Percentiles rank a stretch among this genome's conserved stretches.
These are phyloP conservation scores for Trametes hirsuta DNA, from an alignment of 1,284 basidiomycete species.

Conservation along the genomic window DNA sequence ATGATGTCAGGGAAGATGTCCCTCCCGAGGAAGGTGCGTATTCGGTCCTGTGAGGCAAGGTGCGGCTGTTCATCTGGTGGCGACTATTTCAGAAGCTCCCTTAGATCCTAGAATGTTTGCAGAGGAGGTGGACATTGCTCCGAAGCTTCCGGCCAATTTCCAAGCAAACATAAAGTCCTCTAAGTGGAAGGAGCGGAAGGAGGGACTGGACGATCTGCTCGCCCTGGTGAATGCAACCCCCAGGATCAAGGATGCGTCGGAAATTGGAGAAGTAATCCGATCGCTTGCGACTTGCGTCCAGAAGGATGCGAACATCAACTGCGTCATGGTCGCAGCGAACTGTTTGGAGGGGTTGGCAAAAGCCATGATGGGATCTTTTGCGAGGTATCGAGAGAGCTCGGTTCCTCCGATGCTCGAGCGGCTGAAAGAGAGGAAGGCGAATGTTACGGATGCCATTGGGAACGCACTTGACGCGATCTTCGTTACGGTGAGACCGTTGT, in stretches of 20 bases:
- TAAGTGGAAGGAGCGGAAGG: slow-evolving; percentile 99
- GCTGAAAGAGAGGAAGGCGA: slow-evolving; percentile 93
- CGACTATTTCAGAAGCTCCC: slow-evolving; percentile 43
- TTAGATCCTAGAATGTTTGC: slow-evolving; percentile 85
- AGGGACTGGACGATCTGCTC: slow-evolving; percentile 85
- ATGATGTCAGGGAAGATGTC: slow-evolving; percentile 41
- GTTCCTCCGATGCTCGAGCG: slow-evolving; percentile 87
- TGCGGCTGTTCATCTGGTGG: background rate
- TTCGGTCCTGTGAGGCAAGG: background rate
- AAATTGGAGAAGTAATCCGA: slow-evolving; percentile 75
- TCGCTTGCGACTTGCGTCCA: slow-evolving; percentile 83
- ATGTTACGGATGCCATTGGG: slow-evolving; percentile 89
- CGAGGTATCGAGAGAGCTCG: slow-evolving; percentile 73
- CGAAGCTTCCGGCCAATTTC: slow-evolving; percentile 77
- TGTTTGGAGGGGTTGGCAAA: slow-evolving; percentile 88
- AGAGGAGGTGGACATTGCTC: slow-evolving; percentile 81
- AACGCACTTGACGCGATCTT: slow-evolving; percentile 91
- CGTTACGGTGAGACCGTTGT: slow-evolving; percentile 60
- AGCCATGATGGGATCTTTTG: slow-evolving; percentile 79
- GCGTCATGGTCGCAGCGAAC: slow-evolving; percentile 88
- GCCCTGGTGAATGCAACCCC: slow-evolving; percentile 74
- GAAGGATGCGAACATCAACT: slow-evolving; percentile 94
- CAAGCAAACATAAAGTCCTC: slow-evolving; percentile 80
- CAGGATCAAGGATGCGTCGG: slow-evolving; percentile 78
- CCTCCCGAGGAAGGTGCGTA: slow-evolving; percentile 41